Conservation (phyloP, 202 grass and related monocot species). For the Saccharum hybrid region DNA sequence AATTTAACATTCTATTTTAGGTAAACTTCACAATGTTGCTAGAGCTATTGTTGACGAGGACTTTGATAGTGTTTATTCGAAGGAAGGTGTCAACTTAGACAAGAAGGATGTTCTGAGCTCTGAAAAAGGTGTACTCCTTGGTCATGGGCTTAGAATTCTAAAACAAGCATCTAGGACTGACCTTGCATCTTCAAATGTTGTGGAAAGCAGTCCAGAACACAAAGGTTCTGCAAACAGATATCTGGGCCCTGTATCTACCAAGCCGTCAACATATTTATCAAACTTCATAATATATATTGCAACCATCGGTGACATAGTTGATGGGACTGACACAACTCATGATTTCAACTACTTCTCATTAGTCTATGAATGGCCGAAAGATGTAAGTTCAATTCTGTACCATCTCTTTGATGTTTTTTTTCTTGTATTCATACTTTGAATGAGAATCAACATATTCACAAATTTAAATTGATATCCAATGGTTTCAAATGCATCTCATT, state of each 20-base stretch:
- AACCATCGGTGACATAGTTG: conserved; percentile 95
- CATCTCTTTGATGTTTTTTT: neutral
- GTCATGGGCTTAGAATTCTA: conserved; percentile 75
- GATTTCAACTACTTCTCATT: conserved; percentile 99
- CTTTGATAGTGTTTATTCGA: conserved; percentile 61
- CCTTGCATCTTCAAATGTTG: conserved; percentile 51
- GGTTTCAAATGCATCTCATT: neutral
- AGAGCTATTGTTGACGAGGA: conserved; percentile 90
- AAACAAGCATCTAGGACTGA: conserved; percentile 69
- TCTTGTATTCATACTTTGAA: conserved; percentile 30
- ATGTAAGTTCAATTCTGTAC: conserved; percentile 66
- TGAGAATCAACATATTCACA: conserved; percentile 6
- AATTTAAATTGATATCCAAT: neutral
- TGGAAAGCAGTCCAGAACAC: conserved; percentile 61
- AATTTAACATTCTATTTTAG: conserved; percentile 58
- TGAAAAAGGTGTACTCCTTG: conserved; percentile 75
- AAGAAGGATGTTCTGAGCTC: conserved; percentile 67
- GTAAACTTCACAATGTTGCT: conserved; percentile 98
- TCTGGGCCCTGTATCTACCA: conserved; percentile 72
- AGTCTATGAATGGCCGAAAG: conserved; percentile 91
- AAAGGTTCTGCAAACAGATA: conserved; percentile 77
- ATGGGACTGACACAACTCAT: conserved; percentile 96
- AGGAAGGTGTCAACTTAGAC: conserved; percentile 56
- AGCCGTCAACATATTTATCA: conserved; percentile 89
- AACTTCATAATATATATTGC: conserved; percentile 97